These are phyloP conservation scores for Pseudogymnoascus sp. DNA, from an alignment of 2,329 filamentous ascomycete species.

Conservation along the genomic window DNA sequence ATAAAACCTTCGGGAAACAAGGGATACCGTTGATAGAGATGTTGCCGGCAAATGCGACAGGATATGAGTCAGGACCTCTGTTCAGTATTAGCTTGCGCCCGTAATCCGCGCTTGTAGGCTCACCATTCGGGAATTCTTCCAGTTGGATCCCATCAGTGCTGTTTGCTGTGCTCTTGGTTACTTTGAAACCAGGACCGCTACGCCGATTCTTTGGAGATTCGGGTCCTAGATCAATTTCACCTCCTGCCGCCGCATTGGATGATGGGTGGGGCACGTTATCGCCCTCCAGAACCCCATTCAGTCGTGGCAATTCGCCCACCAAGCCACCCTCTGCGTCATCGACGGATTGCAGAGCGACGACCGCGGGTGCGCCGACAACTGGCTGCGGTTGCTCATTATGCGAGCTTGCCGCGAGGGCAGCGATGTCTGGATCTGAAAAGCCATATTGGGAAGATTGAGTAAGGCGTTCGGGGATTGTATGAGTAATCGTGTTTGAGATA, in stretches of 20 bases:
- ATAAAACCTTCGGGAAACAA: conserved; percentile 85
- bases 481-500: conserved; percentile 36
- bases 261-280: conserved; percentile 23
- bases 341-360: background rate
- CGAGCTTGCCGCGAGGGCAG: conserved; percentile 24
- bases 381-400: conserved; percentile 23
- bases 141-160: conserved; percentile 22
- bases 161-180: conserved; percentile 38
- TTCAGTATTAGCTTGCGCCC: conserved; percentile 22
- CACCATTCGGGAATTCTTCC: conserved; percentile 73
- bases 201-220: conserved; percentile 34
- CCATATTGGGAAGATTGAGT: conserved; percentile 46
- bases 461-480: conserved; percentile 29
- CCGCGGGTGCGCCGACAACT: conserved; percentile 24
- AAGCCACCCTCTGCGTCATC: conserved; percentile 36
- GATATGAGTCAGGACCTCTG: conserved; percentile 88
- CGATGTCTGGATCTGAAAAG: conserved; percentile 36
- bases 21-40: conserved; percentile 70
- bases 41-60: conserved; percentile 82
- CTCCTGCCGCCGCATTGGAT: conserved; percentile 40
- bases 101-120: conserved; percentile 23
- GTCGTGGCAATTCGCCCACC: conserved; percentile 43
- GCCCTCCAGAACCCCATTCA: conserved; percentile 33
- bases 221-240: conserved; percentile 50
- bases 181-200: conserved; percentile 45